Evolutionary conservation across 768 basidiomycete species (phyloP).

Genomic region (Mycena sanguinolenta): DNA sequence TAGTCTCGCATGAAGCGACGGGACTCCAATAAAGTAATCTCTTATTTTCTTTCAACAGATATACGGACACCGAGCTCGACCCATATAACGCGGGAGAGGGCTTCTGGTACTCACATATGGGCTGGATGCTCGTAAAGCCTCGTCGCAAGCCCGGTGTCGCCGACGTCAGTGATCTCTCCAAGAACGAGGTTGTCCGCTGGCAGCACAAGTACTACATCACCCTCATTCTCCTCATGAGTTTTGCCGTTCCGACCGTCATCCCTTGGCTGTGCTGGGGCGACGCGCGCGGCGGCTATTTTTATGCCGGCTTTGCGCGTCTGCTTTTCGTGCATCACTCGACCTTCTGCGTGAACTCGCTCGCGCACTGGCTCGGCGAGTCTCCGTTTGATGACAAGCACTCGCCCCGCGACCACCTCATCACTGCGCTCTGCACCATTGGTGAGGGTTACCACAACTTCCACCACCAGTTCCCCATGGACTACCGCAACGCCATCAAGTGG

Average conservation of each 20-base stretch:
- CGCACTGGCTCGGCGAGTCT: slow-evolving; percentile 95
- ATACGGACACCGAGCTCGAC: slow-evolving; percentile 97
- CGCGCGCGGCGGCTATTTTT: slow-evolving; percentile 87
- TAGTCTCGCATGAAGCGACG: too few species aligned
- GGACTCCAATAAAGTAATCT: too few species aligned
- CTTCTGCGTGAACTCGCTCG: slow-evolving; percentile 97
- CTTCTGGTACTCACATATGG: slow-evolving; percentile 87
- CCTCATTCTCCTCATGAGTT: slow-evolving; percentile 80
- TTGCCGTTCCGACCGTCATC: slow-evolving; percentile 81
- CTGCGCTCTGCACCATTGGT: slow-evolving; percentile 92
- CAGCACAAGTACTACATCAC: slow-evolving; percentile 88
- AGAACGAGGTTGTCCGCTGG: slow-evolving; percentile 87
- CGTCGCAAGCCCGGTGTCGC: slow-evolving; percentile 92
- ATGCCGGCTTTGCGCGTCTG: slow-evolving; percentile 83
- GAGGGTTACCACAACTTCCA: slow-evolving; percentile 99
- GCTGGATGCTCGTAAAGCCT: slow-evolving; percentile 95
- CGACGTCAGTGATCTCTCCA: slow-evolving; percentile 90
- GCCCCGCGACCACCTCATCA: slow-evolving; percentile 92
- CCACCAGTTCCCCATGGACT: slow-evolving; percentile 97
- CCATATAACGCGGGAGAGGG: slow-evolving; percentile 95
- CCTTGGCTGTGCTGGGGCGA: slow-evolving; percentile 90
- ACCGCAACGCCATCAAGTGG: slow-evolving; percentile 96
- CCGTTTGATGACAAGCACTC: slow-evolving; percentile 98
- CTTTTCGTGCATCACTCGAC: slow-evolving; percentile 95
- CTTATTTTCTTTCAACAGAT: too few species aligned